phyloP scores from a whole-genome alignment of 306 rosid species.

The Quercus bicolor region DNA sequence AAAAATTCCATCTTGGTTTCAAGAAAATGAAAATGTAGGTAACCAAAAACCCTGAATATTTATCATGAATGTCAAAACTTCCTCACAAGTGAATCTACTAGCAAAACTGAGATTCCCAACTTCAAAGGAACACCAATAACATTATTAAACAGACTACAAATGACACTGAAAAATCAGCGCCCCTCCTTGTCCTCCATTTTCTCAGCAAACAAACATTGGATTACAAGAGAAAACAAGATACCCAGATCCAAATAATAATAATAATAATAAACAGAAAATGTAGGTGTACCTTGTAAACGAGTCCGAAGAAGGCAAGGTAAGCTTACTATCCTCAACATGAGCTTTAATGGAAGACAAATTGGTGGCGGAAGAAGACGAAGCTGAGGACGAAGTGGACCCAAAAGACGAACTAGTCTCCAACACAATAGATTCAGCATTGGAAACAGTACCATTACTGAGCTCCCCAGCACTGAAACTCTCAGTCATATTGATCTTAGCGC shows the following conservation, averaged over 20 bases:
- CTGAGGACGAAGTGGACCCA: conserved; percentile 54
- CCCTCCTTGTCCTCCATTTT: not conserved
- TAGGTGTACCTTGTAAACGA: conserved; percentile 29
- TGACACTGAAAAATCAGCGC: not conserved
- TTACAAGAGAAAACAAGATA: not conserved
- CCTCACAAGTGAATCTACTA: not conserved
- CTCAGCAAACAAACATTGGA: not conserved
- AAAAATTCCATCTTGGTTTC: not conserved
- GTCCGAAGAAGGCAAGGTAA: conserved; percentile 16
- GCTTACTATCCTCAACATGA: conserved; percentile 25
- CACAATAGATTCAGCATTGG: conserved; percentile 39
- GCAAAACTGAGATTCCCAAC: not conserved
- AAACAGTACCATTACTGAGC: conserved; percentile 5
- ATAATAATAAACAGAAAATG: not conserved
- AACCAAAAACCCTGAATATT: not conserved
- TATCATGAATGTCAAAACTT: not conserved
- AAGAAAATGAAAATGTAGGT: not conserved
- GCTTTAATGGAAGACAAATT: conserved; percentile 31
- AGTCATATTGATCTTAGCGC: conserved; percentile 25
- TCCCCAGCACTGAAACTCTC: conserved; percentile 2
- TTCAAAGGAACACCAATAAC: not conserved
- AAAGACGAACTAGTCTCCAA: conserved; percentile 55
- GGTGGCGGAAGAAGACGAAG: conserved; percentile 28
- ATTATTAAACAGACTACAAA: not conserved
- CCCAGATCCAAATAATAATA: not conserved